Evolutionary conservation across 148 eudicot species (phyloP).

Genomic region (Vaccinium macrocarpon): DNA sequence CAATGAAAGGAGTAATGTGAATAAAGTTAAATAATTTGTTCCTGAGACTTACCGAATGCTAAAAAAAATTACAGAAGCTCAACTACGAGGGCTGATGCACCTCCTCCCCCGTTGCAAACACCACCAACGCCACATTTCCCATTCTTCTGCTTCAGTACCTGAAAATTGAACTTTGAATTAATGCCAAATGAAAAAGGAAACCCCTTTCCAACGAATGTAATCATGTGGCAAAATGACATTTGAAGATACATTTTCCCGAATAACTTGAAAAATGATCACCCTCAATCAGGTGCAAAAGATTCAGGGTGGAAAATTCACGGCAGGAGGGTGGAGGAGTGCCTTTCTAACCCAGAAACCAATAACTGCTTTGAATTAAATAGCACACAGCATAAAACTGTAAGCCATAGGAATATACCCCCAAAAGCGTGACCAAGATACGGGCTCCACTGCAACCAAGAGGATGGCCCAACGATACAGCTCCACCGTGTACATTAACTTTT

Average conservation of each 20-base stretch:
- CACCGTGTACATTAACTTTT: slow-evolving; percentile 89
- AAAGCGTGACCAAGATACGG: slow-evolving; percentile 84
- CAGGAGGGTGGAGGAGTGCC: background rate
- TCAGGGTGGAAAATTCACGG: background rate
- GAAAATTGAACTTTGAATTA: slow-evolving; percentile 13
- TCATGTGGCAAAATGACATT: background rate
- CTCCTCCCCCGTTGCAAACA: slow-evolving; percentile 98
- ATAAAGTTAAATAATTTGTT: background rate
- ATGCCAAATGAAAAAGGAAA: background rate
- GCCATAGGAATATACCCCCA: slow-evolving; percentile 59
- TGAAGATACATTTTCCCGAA: background rate
- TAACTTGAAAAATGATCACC: background rate
- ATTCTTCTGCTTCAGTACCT: slow-evolving; percentile 81
- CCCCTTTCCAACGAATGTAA: background rate
- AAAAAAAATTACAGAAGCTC: slow-evolving; percentile 57
- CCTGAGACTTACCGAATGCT: slow-evolving; percentile 26
- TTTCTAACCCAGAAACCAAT: background rate
- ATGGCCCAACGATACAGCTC: slow-evolving; percentile 97
- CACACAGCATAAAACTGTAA: background rate
- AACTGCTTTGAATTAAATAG: background rate
- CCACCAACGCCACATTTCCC: slow-evolving; percentile 90
- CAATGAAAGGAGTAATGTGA: background rate
- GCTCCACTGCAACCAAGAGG: slow-evolving; percentile 99
- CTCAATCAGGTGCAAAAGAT: background rate
- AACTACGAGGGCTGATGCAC: slow-evolving; percentile 90